Evolutionary conservation across 495 filamentous ascomycete species (phyloP).

Genomic region (Copromyces sp.): DNA sequence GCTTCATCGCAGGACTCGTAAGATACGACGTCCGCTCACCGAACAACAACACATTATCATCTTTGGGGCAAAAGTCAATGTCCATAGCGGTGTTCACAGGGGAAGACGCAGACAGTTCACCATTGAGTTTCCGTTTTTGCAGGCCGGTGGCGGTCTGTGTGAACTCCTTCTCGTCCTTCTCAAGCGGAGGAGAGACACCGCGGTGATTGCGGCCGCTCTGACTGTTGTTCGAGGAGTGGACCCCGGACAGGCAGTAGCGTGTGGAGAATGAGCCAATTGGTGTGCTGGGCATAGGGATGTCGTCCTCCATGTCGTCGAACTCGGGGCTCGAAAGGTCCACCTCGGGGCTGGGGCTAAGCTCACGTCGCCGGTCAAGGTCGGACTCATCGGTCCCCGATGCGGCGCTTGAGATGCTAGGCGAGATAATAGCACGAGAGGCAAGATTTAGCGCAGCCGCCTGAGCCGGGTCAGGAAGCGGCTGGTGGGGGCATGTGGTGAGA

Average conservation of each 20-base stretch:
- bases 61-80: slow-evolving; percentile 40
- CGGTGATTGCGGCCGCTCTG: slow-evolving; percentile 48
- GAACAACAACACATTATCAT: slow-evolving; percentile 44
- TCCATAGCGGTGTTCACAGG: slow-evolving; percentile 34
- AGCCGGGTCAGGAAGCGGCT: slow-evolving; percentile 68
- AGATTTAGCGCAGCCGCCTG: slow-evolving; percentile 30
- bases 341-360: slow-evolving; percentile 82
- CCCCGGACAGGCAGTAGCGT: slow-evolving; percentile 27
- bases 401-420: slow-evolving; percentile 74
- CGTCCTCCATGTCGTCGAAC: slow-evolving; percentile 63
- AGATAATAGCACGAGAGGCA: slow-evolving; percentile 49
- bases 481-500: slow-evolving; percentile 72
- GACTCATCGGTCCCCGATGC: slow-evolving; percentile 58
- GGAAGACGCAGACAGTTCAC: slow-evolving; percentile 33
- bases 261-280: slow-evolving; percentile 49
- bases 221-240: slow-evolving; percentile 16
- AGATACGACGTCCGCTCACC: slow-evolving; percentile 33
- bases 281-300: slow-evolving; percentile 44
- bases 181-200: slow-evolving; percentile 73
- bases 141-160: slow-evolving; percentile 84
- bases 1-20: slow-evolving; percentile 36
- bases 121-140: slow-evolving; percentile 59
- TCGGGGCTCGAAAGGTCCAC: slow-evolving; percentile 84
- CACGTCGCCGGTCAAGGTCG: slow-evolving; percentile 59
- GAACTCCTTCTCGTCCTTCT: slow-evolving; percentile 94